phyloP scores from a whole-genome alignment of 2,329 filamentous ascomycete genomes.

The Trichoderma polysporum region DNA sequence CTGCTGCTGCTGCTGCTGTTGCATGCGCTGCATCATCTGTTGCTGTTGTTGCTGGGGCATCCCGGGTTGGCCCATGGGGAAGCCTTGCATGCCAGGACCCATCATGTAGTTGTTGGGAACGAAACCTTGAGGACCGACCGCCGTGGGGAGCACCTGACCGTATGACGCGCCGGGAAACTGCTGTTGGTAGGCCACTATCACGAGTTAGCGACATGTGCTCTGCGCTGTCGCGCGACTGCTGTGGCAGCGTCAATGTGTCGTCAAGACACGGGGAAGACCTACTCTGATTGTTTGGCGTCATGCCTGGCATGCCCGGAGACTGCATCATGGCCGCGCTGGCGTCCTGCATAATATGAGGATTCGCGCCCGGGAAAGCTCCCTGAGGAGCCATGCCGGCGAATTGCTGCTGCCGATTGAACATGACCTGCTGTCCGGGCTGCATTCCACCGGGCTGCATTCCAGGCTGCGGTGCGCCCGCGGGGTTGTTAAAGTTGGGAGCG shows the following conservation, averaged over 20 bases:
- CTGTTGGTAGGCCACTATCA: conserved; percentile 59
- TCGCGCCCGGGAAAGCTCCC: conserved; percentile 51
- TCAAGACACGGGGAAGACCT: conserved; percentile 37
- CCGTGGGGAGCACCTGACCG: conserved; percentile 50
- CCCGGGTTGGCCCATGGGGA: conserved; percentile 53
- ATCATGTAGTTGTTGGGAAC: conserved; percentile 49
- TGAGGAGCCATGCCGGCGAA: conserved; percentile 55
- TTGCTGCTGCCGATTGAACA: conserved; percentile 59
- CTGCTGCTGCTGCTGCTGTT: conserved; percentile 31
- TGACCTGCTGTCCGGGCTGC: conserved; percentile 51
- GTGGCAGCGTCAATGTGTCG: background rate
- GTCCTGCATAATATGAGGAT: conserved; percentile 55
- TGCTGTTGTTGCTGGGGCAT: conserved; percentile 49
- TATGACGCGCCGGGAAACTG: conserved; percentile 60
- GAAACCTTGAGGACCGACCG: conserved; percentile 55
- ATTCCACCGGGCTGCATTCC: conserved; percentile 38
- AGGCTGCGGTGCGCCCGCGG: conserved; percentile 44
- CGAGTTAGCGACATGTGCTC: conserved; percentile 22
- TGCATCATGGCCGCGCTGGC: conserved; percentile 63
- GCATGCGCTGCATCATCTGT: conserved; percentile 47
- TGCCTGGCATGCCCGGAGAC: conserved; percentile 58
- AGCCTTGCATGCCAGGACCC: conserved; percentile 52
- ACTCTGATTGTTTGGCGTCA: conserved; percentile 61
- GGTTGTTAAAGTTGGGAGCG: conserved; percentile 52
- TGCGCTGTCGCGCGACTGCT: background rate